Percentiles rank a stretch among this genome's conserved stretches.
Evolutionary conservation across 768 basidiomycete species (phyloP).

Genomic region (Lanmaoa pseudosensibilis): DNA sequence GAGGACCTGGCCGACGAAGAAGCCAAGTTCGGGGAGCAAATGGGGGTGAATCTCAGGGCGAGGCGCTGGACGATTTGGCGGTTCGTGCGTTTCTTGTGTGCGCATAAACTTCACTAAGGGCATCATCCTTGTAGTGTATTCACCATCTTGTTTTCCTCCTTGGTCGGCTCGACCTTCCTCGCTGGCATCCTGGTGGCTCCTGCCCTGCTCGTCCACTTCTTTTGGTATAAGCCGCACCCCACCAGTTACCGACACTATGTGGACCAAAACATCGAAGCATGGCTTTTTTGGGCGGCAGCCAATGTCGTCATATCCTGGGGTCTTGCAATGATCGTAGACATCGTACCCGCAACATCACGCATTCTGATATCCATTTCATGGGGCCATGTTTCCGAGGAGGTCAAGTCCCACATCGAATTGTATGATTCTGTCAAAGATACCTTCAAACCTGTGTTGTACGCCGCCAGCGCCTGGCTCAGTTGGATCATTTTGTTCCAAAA

Average conservation of each 20-base stretch:
- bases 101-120: neutral
- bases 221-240: conserved; percentile 65
- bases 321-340: conserved; percentile 69
- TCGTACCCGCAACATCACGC: conserved; percentile 57
- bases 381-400: conserved; percentile 72
- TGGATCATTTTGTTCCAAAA: conserved; percentile 74
- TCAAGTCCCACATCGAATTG: conserved; percentile 67
- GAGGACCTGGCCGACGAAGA: conserved; percentile 74
- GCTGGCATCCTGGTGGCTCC: conserved; percentile 61
- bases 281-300: conserved; percentile 81
- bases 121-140: conserved; percentile 44
- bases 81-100: conserved; percentile 37
- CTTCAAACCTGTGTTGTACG: conserved; percentile 72
- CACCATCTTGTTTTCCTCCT: conserved; percentile 64
- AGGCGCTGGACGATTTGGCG: conserved; percentile 53
- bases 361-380: conserved; percentile 58
- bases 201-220: conserved; percentile 64
- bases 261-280: conserved; percentile 67
- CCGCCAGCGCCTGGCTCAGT: conserved; percentile 65
- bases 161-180: conserved; percentile 70
- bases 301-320: conserved; percentile 80
- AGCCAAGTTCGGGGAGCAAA: conserved; percentile 60
- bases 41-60: conserved; percentile 48
- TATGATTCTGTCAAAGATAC: conserved; percentile 71
- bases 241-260: conserved; percentile 58